Base-by-base conservation (phyloP, 768 basidiomycete genomes). In the Podaxis mareebaensis region DNA sequence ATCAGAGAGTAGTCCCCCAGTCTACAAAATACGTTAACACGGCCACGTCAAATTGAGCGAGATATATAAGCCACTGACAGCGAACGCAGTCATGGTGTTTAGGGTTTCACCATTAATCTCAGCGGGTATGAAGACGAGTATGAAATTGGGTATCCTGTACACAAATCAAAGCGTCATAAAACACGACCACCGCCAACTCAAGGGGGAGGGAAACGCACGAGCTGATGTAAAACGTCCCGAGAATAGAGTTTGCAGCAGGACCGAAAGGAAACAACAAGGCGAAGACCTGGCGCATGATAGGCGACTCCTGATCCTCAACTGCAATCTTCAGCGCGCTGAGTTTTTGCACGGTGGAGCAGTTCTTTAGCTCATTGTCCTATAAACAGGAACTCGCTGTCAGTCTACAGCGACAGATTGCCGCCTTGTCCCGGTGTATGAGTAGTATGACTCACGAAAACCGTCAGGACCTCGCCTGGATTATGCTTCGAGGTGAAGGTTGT, bases 151-250 rank as follows among this genome's bases (percentile, higher is more conserved):
- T 62, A 96, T 86, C 40, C 93, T 95, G 72, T 65, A 64, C 26
- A 24, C 12, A 51, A 40, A 65, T 12, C 20, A 28, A 51, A 39
- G 24, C 38, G 38, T 38, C 39, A 40, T 28, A 22, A 40, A 46
- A 51, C 49, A 51, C 26, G 49, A 51, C 13, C 12, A 20, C 12
- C 38, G 3, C 39, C 20, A 56, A 42, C 20, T 38, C 15, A 22
- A 56, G 3, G 7, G 15, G 62, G 65, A 64, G 58, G 58, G 65
- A 49, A 54, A 84, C 92, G 71, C 73, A 95, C 94, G 93, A 96
- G 82, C 92, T 95, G 77, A 96, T 96, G 80, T 96, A 96, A 81
- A 96, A 95, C 20, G 95, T 96, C 65, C 92, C 95, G 30, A 96
- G 81, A 61, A 97, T 81, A 42, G 92, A 90, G 75, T 95, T 95